phyloP scores from a whole-genome alignment of 1,139 yeast species.

The Protomyces inouyei region DNA sequence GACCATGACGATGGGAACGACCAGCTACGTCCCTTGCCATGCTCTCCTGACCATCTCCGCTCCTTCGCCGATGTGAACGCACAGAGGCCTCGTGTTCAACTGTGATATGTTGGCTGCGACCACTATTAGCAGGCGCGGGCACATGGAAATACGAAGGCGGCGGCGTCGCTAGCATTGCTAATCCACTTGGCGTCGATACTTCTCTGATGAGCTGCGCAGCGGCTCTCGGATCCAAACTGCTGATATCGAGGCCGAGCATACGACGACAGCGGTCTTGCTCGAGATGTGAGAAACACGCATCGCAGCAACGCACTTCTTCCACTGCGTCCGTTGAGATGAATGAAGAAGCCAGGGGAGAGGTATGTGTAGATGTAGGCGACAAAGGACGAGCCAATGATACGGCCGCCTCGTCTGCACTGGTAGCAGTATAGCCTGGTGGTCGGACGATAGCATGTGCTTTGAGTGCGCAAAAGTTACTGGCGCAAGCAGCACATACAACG shows the following conservation, averaged over 20 bases:
- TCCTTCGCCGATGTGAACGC: background rate
- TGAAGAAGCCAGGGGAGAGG: background rate
- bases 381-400: background rate
- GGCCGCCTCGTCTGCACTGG: constrained; percentile 38
- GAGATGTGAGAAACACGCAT: constrained; percentile 17
- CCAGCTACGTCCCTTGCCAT: background rate
- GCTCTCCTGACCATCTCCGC: background rate
- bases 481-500: constrained; percentile 66
- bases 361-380: background rate
- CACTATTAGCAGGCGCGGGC: background rate
- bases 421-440: constrained; percentile 54
- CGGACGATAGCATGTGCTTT: constrained; percentile 47
- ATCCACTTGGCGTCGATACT: background rate
- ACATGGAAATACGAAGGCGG: background rate
- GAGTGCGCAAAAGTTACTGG: constrained; percentile 35
- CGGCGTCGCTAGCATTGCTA: constrained; percentile 11
- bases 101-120: background rate
- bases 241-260: constrained; percentile 20
- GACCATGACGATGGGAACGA: background rate
- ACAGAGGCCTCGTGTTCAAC: background rate
- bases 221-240: constrained; percentile 10
- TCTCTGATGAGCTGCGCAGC: constrained; percentile 22
- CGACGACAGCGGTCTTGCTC: constrained; percentile 24
- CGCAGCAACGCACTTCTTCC: constrained; percentile 23
- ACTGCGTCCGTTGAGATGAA: background rate